A percentile compares a stretch with the other conserved stretches of the same genome.
Conservation (phyloP, 2,329 filamentous ascomycete genomes). For the Aspergillus hortae region DNA sequence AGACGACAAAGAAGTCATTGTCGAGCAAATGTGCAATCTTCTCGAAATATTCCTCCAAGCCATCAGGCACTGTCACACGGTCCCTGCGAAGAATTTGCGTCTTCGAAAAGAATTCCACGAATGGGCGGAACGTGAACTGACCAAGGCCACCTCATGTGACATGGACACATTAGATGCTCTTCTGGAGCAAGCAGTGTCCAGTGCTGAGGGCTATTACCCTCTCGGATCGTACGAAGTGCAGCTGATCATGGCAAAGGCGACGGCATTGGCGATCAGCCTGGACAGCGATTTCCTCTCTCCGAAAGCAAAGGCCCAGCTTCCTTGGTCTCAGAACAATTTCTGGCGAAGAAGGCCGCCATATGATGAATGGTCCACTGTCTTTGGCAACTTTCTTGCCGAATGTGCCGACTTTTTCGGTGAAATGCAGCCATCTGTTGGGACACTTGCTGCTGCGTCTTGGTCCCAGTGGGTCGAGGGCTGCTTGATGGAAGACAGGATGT, state of each 20-base stretch:
- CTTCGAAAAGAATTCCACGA: neutral
- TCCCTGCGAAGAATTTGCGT: neutral
- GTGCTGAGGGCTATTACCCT: neutral
- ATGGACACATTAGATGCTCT: neutral
- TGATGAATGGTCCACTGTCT: neutral
- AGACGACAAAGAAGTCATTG: neutral
- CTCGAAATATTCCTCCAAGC: neutral
- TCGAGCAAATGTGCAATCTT: neutral
- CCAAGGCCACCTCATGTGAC: neutral
- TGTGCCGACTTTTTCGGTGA: neutral
- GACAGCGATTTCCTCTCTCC: slow-evolving; percentile 1
- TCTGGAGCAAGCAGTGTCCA: neutral
- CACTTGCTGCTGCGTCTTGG: neutral
- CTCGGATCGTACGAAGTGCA: neutral
- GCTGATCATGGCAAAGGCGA: neutral
- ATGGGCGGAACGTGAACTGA: neutral
- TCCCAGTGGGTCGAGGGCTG: neutral
- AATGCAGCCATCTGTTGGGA: neutral
- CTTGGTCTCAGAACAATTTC: neutral
- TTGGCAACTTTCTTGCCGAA: neutral
- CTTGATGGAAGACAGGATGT: neutral
- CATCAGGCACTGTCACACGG: neutral
- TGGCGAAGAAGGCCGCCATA: neutral
- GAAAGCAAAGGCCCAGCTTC: neutral
- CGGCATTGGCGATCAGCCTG: neutral